Evolutionary conservation across 2,329 filamentous ascomycete genomes (phyloP).

Genomic region (Aureobasidium uvarum): DNA sequence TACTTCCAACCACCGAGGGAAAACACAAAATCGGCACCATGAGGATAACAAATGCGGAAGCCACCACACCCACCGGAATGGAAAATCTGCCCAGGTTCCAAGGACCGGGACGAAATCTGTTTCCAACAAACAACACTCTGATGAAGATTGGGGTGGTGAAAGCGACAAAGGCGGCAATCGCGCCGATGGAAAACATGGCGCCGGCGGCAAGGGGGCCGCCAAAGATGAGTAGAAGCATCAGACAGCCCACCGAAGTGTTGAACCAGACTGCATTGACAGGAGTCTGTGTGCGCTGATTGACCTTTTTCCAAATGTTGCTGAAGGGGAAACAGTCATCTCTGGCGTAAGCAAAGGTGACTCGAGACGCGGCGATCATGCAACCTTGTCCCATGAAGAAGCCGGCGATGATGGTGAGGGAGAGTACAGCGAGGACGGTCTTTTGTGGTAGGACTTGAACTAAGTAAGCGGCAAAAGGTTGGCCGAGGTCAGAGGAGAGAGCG

Average conservation of each 20-base stretch:
- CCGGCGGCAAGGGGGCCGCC: slow-evolving; percentile 62
- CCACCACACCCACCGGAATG: slow-evolving; percentile 56
- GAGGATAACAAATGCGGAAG: slow-evolving; percentile 59
- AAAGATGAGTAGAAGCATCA: slow-evolving; percentile 64
- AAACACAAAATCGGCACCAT: slow-evolving; percentile 69
- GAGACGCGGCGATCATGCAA: slow-evolving; percentile 61
- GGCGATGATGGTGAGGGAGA: slow-evolving; percentile 65
- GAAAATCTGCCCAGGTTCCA: slow-evolving; percentile 65
- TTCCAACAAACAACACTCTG: slow-evolving; percentile 59
- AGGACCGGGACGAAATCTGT: slow-evolving; percentile 63
- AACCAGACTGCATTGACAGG: slow-evolving; percentile 71
- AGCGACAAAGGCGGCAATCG: slow-evolving; percentile 64
- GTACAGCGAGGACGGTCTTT: slow-evolving; percentile 60
- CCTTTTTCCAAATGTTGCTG: slow-evolving; percentile 57
- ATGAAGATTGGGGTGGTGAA: slow-evolving; percentile 60
- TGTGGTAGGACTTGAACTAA: slow-evolving; percentile 63
- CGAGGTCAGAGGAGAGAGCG: slow-evolving; percentile 60
- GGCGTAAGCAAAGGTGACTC: slow-evolving; percentile 58
- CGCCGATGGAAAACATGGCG: slow-evolving; percentile 68
- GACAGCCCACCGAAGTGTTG: slow-evolving; percentile 59
- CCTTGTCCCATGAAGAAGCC: slow-evolving; percentile 72
- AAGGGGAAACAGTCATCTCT: slow-evolving; percentile 68
- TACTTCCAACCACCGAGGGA: slow-evolving; percentile 55
- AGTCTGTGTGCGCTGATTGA: slow-evolving; percentile 61
- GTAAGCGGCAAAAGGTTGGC: slow-evolving; percentile 69